A percentile compares a stretch with the other conserved stretches of the same genome.
phyloP scores from a whole-genome alignment of 306 rosid genomes.

The Fragaria nilgerrensis region DNA sequence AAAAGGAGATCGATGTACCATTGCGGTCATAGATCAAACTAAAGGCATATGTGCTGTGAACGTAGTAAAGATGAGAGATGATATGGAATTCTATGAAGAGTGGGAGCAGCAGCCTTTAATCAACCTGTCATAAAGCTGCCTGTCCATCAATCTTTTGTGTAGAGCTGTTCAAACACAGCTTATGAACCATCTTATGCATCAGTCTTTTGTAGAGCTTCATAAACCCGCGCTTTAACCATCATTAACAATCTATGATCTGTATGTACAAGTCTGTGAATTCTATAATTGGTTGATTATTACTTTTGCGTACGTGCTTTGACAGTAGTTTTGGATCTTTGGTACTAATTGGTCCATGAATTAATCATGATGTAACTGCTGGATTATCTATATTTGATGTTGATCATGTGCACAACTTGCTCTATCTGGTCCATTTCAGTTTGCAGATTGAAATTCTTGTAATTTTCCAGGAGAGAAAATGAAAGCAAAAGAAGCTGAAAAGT shows the following conservation, averaged over 20 bases:
- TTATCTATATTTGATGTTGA: background rate
- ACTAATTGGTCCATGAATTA: background rate
- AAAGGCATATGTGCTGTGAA: slow-evolving; percentile 26
- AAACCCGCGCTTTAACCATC: background rate
- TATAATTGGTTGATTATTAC: background rate
- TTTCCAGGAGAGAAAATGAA: background rate
- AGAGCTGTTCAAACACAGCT: background rate
- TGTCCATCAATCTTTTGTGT: background rate
- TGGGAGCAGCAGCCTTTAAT: background rate
- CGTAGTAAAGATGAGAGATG: slow-evolving; percentile 16
- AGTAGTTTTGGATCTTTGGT: background rate
- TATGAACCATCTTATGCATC: background rate
- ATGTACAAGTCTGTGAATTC: background rate
- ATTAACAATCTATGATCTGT: background rate
- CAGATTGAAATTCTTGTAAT: background rate
- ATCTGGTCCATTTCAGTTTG: background rate
- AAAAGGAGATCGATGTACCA: slow-evolving; percentile 43
- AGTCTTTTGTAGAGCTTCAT: background rate
- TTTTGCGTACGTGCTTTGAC: background rate
- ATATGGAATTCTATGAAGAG: background rate
- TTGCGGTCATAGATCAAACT: slow-evolving; percentile 27
- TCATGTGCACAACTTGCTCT: background rate
- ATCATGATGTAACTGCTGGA: background rate
- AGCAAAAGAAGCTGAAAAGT: background rate
- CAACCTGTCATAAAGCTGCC: background rate